Conservation (phyloP, 106 monocot species). For the Dendrobium catenatum region DNA sequence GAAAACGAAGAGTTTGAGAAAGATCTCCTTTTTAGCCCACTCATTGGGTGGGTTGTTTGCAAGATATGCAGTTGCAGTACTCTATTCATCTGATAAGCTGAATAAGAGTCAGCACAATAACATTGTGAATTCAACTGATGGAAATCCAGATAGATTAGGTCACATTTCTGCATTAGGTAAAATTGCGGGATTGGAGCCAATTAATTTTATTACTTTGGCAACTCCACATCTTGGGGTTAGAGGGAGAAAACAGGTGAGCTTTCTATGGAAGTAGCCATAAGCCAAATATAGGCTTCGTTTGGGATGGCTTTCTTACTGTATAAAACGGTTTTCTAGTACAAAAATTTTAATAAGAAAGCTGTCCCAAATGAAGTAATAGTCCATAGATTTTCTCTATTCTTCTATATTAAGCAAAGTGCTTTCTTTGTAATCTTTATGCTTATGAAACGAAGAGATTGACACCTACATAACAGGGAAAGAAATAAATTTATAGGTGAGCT, state of each 20-base stretch:
- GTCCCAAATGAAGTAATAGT: neutral
- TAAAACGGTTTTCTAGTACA: too few species aligned
- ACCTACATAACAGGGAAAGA: neutral
- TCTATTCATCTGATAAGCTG: conserved; percentile 43
- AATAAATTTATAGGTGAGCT: neutral
- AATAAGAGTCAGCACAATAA: conserved; percentile 7
- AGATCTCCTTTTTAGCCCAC: conserved; percentile 86
- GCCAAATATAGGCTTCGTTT: neutral
- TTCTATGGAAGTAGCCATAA: neutral
- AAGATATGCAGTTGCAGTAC: conserved; percentile 79
- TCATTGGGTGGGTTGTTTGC: conserved; percentile 88
- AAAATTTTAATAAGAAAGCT: too few species aligned
- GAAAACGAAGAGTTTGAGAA: conserved; percentile 61
- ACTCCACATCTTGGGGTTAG: conserved; percentile 96
- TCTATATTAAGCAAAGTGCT: neutral
- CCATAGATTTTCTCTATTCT: neutral
- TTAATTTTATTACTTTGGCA: conserved; percentile 91
- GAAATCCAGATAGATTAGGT: conserved; percentile 11
- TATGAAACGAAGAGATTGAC: neutral
- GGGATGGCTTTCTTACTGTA: too few species aligned
- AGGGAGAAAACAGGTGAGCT: conserved; percentile 78
- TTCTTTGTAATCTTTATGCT: neutral
- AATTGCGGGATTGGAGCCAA: conserved; percentile 72
- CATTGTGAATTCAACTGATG: neutral
- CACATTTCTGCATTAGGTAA: conserved; percentile 20